Base-by-base conservation (phyloP, 306 rosid species). In the Sphenostylis stenocarpa region DNA sequence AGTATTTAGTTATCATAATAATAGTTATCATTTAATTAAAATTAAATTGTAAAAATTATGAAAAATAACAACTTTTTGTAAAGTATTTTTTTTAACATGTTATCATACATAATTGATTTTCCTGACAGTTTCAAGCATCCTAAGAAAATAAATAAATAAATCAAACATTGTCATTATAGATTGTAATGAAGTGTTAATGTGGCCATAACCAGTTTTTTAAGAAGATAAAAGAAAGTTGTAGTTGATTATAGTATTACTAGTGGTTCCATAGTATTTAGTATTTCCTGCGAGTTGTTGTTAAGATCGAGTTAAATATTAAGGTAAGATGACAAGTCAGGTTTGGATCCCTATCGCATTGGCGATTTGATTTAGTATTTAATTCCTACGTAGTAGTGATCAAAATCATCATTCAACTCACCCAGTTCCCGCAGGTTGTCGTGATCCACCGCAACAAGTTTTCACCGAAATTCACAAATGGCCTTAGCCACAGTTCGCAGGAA, bases 401-500 rank as follows among this genome's bases (percentile, higher is more conserved):
- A n/a, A n/a, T n/a, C 39, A 28, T n/a, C 14, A 8, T 7, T 34
- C 33, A 66, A 6, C 53, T 20, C 47, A 41, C 36, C 17, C 3
- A 17, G 24, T 36, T 20, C 21, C 5, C 67, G 39, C 1, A 55
- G 77, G 67, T 39, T 57, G 77, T 9, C 41, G 41, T 38, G 55
- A 72, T 58, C 57, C 58, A 26, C 33, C 49, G 21, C 28, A 57
- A 1, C 38, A 60, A 12, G 29, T 31, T 29, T 17, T 17, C 0
- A 7, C 75, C 43, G 51, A 21, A 24, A 36, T 71, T 66, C 53
- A 19, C 5, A 74, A 70, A 84, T 79, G 87, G 84, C 84, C 0
- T 69, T 84, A 17, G 57, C 81, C 2, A 34, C 69, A 8, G 39
- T 75, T 75, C 87, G 87, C 10, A 79, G 75, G 36, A 75, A 19